Conservation (phyloP, 2,329 filamentous ascomycete species). For the Xylariomycetidae sp. region DNA sequence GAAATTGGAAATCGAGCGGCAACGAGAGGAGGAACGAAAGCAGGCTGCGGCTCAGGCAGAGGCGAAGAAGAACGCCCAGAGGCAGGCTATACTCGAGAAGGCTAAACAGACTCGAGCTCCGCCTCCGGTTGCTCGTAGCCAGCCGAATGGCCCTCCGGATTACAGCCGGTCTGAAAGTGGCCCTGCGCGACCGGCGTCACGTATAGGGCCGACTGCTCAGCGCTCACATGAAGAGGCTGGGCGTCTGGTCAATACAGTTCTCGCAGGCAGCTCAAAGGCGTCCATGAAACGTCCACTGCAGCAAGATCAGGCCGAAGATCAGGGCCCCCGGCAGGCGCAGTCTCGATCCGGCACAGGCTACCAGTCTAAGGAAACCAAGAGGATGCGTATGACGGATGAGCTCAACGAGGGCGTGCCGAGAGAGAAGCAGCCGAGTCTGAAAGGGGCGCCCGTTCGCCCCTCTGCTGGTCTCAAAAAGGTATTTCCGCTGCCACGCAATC, state of each 20-base stretch:
- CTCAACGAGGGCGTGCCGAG: constrained; percentile 58
- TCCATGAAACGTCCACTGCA: constrained; percentile 68
- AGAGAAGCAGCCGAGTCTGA: constrained; percentile 59
- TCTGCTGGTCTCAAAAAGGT: constrained; percentile 67
- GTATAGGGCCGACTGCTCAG: constrained; percentile 49
- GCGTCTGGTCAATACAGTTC: constrained; percentile 53
- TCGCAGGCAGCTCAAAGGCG: constrained; percentile 63
- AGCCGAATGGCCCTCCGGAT: constrained; percentile 46
- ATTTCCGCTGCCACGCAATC: constrained; percentile 13
- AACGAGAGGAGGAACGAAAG: constrained; percentile 55
- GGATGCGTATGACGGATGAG: constrained; percentile 70
- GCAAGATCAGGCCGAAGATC: constrained; percentile 54
- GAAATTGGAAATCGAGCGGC: constrained; percentile 56
- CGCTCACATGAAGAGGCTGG: constrained; percentile 52
- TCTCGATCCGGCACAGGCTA: constrained; percentile 54
- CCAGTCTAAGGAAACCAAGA: constrained; percentile 67
- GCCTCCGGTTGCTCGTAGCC: constrained; percentile 51
- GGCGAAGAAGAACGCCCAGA: constrained; percentile 59
- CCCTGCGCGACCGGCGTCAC: constrained; percentile 44
- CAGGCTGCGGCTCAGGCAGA: constrained; percentile 48
- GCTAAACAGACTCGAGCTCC: constrained; percentile 60
- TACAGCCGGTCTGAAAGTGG: constrained; percentile 32
- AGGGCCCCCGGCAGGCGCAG: constrained; percentile 39
- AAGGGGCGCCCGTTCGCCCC: constrained; percentile 79
- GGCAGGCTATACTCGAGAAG: constrained; percentile 57